Conservation (phyloP, 495 filamentous ascomycete species). For the Penicillium paradoxum region DNA sequence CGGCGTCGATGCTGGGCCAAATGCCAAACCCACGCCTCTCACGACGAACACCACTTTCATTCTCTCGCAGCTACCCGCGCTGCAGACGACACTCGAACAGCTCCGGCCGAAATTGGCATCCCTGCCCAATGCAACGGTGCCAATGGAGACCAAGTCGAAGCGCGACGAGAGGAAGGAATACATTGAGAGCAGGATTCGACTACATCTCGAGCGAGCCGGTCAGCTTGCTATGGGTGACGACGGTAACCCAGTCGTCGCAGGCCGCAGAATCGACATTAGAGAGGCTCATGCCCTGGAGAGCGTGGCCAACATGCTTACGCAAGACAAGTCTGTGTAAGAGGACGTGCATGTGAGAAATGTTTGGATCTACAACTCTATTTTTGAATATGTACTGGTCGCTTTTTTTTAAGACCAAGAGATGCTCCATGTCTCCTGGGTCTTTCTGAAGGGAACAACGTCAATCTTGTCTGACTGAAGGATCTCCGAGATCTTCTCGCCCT, state of each 20-base stretch:
- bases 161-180: conserved; percentile 63
- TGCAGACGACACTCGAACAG: conserved; percentile 60
- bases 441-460: conserved; percentile 67
- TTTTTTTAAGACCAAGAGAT: conserved; percentile 39
- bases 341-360: not conserved
- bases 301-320: conserved; percentile 42
- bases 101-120: conserved; percentile 57
- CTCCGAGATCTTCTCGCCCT: conserved; percentile 52
- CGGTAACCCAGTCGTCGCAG: conserved; percentile 34
- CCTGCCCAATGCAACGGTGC: conserved; percentile 36
- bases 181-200: conserved; percentile 61
- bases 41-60: conserved; percentile 76
- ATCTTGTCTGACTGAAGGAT: conserved; percentile 47
- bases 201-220: conserved; percentile 44
- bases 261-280: conserved; percentile 38
- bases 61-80: conserved; percentile 71
- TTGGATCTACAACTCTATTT: conserved; percentile 14
- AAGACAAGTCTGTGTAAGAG: conserved; percentile 19
- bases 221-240: conserved; percentile 38
- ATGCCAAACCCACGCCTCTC: conserved; percentile 42
- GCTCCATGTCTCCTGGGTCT: conserved; percentile 62
- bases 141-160: conserved; percentile 33
- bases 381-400: conserved; percentile 1
- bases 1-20: conserved; percentile 33
- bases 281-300: conserved; percentile 46